Evolutionary conservation across 441 rosid species (phyloP).

Genomic region (Gossypium trilobum): DNA sequence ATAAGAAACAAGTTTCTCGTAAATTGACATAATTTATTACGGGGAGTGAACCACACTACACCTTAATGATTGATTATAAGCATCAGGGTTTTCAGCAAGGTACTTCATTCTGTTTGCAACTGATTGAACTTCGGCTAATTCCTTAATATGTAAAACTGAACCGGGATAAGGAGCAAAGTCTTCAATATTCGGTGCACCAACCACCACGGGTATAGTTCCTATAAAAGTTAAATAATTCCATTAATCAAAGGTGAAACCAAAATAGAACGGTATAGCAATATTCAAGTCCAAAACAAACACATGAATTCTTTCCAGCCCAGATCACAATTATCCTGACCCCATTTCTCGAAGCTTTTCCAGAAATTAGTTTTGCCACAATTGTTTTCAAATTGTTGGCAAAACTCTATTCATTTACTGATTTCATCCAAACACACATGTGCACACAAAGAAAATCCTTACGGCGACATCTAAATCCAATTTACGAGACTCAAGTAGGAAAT

Average conservation of each 20-base stretch:
- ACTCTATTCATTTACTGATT: background rate
- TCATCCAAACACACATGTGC: background rate
- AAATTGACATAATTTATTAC: background rate
- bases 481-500: background rate
- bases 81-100: slow-evolving; percentile 59
- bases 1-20: background rate
- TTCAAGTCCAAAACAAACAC: background rate
- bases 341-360: background rate
- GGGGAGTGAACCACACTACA: slow-evolving; percentile 18
- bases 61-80: slow-evolving; percentile 44
- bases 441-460: background rate
- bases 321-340: background rate
- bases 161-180: slow-evolving; percentile 67
- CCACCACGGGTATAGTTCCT: slow-evolving; percentile 82
- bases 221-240: slow-evolving; percentile 10
- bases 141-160: slow-evolving; percentile 62
- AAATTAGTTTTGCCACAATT: background rate
- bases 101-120: slow-evolving; percentile 63
- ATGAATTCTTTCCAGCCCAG: background rate
- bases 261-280: background rate
- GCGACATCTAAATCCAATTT: background rate
- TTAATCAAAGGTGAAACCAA: background rate
- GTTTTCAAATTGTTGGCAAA: background rate
- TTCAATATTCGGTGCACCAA: slow-evolving; percentile 85
- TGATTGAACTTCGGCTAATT: slow-evolving; percentile 39